Evolutionary conservation across 805 yeast genomes (phyloP).

Genomic region (Starmerella khaoyaiensis): DNA sequence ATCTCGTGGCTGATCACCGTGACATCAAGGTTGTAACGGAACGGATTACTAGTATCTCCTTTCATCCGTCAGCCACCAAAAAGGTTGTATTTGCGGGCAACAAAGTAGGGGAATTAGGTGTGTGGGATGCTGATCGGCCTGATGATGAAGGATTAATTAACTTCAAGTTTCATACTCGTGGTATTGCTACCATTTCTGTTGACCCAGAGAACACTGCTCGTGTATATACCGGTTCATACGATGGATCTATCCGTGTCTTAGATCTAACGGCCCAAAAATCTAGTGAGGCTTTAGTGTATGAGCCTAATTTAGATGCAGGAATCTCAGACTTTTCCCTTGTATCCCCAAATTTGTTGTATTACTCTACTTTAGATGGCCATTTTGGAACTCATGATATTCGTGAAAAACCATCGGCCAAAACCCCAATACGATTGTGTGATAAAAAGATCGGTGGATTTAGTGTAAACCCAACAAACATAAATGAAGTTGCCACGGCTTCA

Average conservation of each 20-base stretch:
- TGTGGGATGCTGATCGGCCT: constrained; percentile 60
- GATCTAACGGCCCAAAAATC: constrained; percentile 53
- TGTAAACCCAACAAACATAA: constrained; percentile 52
- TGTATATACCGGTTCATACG: constrained; percentile 66
- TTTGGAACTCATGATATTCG: constrained; percentile 66
- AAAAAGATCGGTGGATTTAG: constrained; percentile 87
- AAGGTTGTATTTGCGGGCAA: constrained; percentile 76
- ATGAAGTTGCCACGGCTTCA: constrained; percentile 76
- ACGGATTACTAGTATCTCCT: constrained; percentile 57
- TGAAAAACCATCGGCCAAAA: constrained; percentile 28
- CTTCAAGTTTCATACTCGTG: constrained; percentile 62
- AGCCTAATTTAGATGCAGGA: constrained; percentile 40
- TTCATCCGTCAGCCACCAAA: constrained; percentile 60
- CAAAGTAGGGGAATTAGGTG: constrained; percentile 70
- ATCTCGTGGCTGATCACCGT: constrained; percentile 46
- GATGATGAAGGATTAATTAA: constrained; percentile 38
- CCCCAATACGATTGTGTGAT: constrained; percentile 40
- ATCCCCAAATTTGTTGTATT: constrained; percentile 45
- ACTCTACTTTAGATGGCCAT: constrained; percentile 70
- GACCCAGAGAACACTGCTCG: constrained; percentile 39
- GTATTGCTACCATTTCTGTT: constrained; percentile 51
- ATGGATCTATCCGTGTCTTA: constrained; percentile 66
- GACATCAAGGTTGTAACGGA: constrained; percentile 53
- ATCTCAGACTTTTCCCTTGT: constrained; percentile 60
- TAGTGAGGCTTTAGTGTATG: constrained; percentile 45